Percentiles rank a stretch among this genome's conserved stretches.
phyloP scores from a whole-genome alignment of 345 rosid genomes.

The Eucalyptus marginata region DNA sequence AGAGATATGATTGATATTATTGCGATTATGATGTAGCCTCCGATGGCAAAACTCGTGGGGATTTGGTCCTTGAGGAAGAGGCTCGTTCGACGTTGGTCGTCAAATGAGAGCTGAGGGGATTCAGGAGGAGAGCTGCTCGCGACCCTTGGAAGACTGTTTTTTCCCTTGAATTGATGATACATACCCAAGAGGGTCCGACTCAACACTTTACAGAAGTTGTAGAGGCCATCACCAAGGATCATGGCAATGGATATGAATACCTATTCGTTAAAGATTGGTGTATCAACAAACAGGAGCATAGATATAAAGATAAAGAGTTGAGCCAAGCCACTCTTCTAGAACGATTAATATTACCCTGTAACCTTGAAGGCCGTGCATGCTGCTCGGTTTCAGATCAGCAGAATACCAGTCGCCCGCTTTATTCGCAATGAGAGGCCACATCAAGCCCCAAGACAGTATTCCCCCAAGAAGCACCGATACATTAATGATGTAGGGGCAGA shows the following conservation, averaged over 20 bases:
- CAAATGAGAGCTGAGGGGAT: constrained; percentile 24
- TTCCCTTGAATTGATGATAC: constrained; percentile 23
- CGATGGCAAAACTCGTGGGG: constrained; percentile 52
- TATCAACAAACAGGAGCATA: background rate
- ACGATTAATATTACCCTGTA: constrained; percentile 34
- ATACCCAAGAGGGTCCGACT: constrained; percentile 40
- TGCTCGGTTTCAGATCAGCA: constrained; percentile 15
- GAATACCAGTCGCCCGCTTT: constrained; percentile 54
- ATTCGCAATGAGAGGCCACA: constrained; percentile 75
- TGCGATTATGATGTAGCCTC: constrained; percentile 46
- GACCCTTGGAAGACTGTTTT: constrained; percentile 17
- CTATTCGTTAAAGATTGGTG: background rate
- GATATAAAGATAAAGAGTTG: background rate
- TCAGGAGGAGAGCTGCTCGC: constrained; percentile 17
- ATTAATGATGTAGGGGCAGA: constrained; percentile 67
- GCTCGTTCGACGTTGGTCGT: constrained; percentile 48
- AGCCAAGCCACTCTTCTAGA: background rate
- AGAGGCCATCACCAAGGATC: constrained; percentile 79
- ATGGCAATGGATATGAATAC: constrained; percentile 71
- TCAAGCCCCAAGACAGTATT: constrained; percentile 70
- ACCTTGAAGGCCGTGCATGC: constrained; percentile 59
- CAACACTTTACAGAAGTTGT: constrained; percentile 66
- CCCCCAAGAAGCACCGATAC: constrained; percentile 60
- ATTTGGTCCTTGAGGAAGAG: constrained; percentile 72
- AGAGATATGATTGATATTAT: constrained; percentile 29